These are phyloP conservation scores for Tilletia caries DNA, from an alignment of 1,284 basidiomycete genomes.

Conservation along the genomic window DNA sequence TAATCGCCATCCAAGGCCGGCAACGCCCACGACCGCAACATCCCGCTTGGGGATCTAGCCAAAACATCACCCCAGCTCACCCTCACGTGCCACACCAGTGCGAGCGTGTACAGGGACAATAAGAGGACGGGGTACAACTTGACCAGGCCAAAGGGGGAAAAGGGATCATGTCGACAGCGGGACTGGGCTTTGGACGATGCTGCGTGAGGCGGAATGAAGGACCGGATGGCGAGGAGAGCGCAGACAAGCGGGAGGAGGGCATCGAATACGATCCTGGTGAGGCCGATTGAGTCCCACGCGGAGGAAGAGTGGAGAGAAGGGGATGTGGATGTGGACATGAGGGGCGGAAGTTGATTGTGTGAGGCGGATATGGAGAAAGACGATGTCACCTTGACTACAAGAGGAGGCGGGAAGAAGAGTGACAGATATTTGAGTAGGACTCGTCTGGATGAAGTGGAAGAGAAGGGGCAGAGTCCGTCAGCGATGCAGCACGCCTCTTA, in stretches of 20 bases:
- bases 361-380: too few species aligned
- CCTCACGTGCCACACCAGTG: background rate
- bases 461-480: too few species aligned
- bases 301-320: too few species aligned
- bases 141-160: background rate
- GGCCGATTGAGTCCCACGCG: too few species aligned
- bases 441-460: too few species aligned
- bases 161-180: background rate
- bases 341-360: too few species aligned
- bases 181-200: background rate
- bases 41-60: background rate
- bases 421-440: too few species aligned
- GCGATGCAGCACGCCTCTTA: too few species aligned
- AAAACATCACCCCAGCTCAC: background rate
- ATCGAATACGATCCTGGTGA: background rate
- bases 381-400: too few species aligned
- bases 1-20: background rate
- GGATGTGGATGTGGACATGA: too few species aligned
- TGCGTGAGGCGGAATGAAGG: background rate
- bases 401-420: too few species aligned
- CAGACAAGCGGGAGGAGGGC: background rate
- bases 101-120: background rate
- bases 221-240: background rate
- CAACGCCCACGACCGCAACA: background rate
- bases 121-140: background rate